Evolutionary conservation across 345 rosid genomes (phyloP).

Genomic region (Lepidium sativum): DNA sequence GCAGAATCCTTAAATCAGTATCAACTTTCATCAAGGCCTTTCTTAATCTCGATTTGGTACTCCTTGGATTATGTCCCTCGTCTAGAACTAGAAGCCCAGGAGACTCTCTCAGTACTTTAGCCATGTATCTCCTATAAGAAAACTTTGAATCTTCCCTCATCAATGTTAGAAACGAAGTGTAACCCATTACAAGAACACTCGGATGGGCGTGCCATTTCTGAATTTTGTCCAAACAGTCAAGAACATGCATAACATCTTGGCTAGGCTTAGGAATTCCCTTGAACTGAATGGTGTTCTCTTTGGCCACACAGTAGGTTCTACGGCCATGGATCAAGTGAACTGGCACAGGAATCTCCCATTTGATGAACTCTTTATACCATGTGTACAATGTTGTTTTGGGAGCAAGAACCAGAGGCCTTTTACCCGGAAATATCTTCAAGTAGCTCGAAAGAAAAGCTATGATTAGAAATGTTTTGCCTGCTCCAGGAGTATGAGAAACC

Average conservation of each 20-base stretch:
- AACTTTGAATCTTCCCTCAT: slow-evolving; percentile 86
- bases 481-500: slow-evolving; percentile 84
- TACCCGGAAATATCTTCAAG: slow-evolving; percentile 77
- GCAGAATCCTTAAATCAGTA: slow-evolving; percentile 67
- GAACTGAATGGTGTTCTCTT: slow-evolving; percentile 29
- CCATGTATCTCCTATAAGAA: slow-evolving; percentile 69
- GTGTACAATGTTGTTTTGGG: slow-evolving; percentile 92
- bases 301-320: slow-evolving; percentile 50
- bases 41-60: slow-evolving; percentile 84
- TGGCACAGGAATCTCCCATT: slow-evolving; percentile 80
- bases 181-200: slow-evolving; percentile 95
- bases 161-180: slow-evolving; percentile 76
- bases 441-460: slow-evolving; percentile 87
- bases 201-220: slow-evolving; percentile 92
- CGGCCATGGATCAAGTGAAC: slow-evolving; percentile 88
- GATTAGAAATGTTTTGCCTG: slow-evolving; percentile 84
- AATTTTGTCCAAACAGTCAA: slow-evolving; percentile 85
- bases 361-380: slow-evolving; percentile 91
- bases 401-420: slow-evolving; percentile 80
- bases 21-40: slow-evolving; percentile 87
- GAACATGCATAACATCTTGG: slow-evolving; percentile 77
- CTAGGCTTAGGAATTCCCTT: slow-evolving; percentile 54
- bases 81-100: slow-evolving; percentile 79
- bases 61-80: slow-evolving; percentile 93
- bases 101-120: slow-evolving; percentile 77